A percentile compares a stretch with the other conserved stretches of the same genome.
These are phyloP conservation scores for Penicillium corylophilum DNA, from an alignment of 2,329 filamentous ascomycete species.

Conservation along the genomic window DNA sequence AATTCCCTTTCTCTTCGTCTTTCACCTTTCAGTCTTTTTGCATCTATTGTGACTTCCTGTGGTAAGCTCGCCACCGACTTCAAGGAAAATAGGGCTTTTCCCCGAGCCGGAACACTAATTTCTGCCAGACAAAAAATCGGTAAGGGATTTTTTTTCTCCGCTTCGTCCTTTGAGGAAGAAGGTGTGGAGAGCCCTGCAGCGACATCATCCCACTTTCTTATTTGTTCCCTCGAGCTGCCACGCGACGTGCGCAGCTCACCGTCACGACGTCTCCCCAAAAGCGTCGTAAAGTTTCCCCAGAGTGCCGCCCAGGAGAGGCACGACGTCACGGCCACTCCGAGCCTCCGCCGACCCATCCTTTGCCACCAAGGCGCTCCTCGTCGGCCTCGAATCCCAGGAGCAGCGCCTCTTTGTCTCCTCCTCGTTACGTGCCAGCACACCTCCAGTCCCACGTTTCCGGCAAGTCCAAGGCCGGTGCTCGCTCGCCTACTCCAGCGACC, in stretches of 20 bases:
- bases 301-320: slow-evolving; percentile 41
- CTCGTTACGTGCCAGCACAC: slow-evolving; percentile 56
- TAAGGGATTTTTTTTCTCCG: slow-evolving; percentile 3
- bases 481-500: slow-evolving; percentile 46
- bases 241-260: slow-evolving; percentile 46
- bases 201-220: slow-evolving; percentile 1
- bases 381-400: slow-evolving; percentile 27
- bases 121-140: slow-evolving; percentile 19
- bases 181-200: slow-evolving; percentile 2
- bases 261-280: slow-evolving; percentile 53
- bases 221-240: slow-evolving; percentile 42
- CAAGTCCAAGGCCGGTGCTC: slow-evolving; percentile 34
- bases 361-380: slow-evolving; percentile 24
- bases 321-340: slow-evolving; percentile 37
- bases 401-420: slow-evolving; percentile 32
- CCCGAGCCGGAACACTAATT: slow-evolving; percentile 17
- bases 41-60: not conserved
- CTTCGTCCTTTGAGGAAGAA: slow-evolving; percentile 10
- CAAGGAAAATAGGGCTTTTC: slow-evolving; percentile 9
- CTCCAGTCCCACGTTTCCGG: slow-evolving; percentile 53
- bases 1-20: not conserved
- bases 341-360: slow-evolving; percentile 19
- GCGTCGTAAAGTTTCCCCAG: slow-evolving; percentile 48
- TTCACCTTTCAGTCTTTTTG: not conserved
- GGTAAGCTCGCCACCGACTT: not conserved